Evolutionary conservation across 2,329 filamentous ascomycete species (phyloP), one percentile per base, ranked within the genome.

Genomic region (Sarocladium brachiariae): DNA sequence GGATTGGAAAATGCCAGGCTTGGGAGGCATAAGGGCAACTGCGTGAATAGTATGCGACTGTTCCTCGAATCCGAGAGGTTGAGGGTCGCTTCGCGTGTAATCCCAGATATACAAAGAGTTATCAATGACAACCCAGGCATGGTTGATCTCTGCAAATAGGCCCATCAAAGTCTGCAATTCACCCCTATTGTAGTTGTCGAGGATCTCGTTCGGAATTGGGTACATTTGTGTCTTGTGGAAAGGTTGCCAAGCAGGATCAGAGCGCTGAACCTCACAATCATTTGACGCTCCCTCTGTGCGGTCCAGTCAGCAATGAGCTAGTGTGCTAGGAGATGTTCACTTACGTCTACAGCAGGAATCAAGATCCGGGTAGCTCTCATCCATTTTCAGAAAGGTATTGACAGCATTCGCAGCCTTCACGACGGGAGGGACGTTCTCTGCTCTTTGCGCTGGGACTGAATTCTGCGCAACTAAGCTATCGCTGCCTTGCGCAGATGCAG

Each of bases 91-190:
- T 64, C 89, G 81, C 6, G 90, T 96, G 66, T 96, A 99, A 69
- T 99, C 92, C 95, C 95, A 99, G 14, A 99, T 76, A 65, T 96
- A 99, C 39, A 99, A 76, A 55, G 89, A 88, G 70, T 95, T 96
- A 71, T 99, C 93, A 64, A 99, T 93, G 21, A 88, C 83, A 51
- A 96, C 87, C 87, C 91, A 99, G 25, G 92, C 93, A 68, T 97
- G 90, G 61, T 92, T 91, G 61, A 99, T 78, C 68, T 95, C 88
- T 16, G 93, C 88, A 67, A 99, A 97, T 30, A 99, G 74, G 9
- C 95, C 95, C 87, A 99, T 95, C 61, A 83, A 81, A n/a, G 91
- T 96, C 53, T 86, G 85, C 21, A 96, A 83, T 63, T 95, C 84
- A 52, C 88, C 87, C 49, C 81, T 77, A 59, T 99, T 95, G 66